These are phyloP conservation scores for Juncus inflexus DNA, from an alignment of 176 grass and related monocot species.

Conservation along the genomic window DNA sequence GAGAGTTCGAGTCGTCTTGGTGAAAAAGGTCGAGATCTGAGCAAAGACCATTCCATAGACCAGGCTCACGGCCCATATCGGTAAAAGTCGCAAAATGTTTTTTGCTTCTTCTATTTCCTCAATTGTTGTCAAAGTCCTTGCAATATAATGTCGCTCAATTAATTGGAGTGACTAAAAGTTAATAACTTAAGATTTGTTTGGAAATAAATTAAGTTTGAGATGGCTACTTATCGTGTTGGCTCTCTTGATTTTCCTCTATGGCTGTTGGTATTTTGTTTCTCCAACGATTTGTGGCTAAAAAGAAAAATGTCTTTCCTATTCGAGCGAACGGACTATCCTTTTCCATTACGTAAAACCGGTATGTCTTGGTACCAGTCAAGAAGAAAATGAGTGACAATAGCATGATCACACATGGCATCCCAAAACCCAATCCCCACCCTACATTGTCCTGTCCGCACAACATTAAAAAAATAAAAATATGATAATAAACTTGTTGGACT, in stretches of 20 bases:
- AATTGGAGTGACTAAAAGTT: neutral
- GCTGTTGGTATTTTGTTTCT: neutral
- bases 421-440: slow-evolving; percentile 16
- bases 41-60: slow-evolving; percentile 15
- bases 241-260: slow-evolving; percentile 12
- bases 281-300: neutral
- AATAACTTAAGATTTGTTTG: slow-evolving; percentile 4
- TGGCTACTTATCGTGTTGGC: neutral
- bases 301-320: neutral
- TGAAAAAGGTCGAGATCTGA: slow-evolving; percentile 32
- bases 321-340: slow-evolving; percentile 6
- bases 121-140: neutral
- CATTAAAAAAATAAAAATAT: too few species aligned
- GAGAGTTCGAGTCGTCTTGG: slow-evolving; percentile 36
- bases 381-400: neutral
- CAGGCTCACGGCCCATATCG: slow-evolving; percentile 43
- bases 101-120: slow-evolving; percentile 1
- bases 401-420: neutral
- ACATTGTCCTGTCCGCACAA: neutral
- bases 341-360: slow-evolving; percentile 2
- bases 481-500: too few species aligned
- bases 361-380: slow-evolving; percentile 9
- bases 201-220: neutral
- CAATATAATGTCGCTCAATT: too few species aligned
- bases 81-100: slow-evolving; percentile 21